Evolutionary conservation across 441 rosid species (phyloP).

Genomic region (Erodium texanum): DNA sequence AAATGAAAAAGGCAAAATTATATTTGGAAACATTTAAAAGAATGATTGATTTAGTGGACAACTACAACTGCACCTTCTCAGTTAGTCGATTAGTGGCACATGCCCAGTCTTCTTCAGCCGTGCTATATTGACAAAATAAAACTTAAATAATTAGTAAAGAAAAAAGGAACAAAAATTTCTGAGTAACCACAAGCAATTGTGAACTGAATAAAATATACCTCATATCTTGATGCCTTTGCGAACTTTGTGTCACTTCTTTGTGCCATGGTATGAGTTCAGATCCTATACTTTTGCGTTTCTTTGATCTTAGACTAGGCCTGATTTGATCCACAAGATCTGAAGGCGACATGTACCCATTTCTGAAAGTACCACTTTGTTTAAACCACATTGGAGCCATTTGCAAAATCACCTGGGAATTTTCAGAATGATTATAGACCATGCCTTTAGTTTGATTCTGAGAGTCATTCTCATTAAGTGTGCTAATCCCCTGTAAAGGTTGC

Average conservation of each 20-base stretch:
- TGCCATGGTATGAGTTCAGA: conserved; percentile 51
- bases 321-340: conserved; percentile 23
- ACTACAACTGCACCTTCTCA: conserved; percentile 55
- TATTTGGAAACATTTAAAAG: conserved; percentile 1
- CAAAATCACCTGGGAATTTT: conserved; percentile 48
- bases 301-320: conserved; percentile 27
- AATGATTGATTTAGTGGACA: neutral
- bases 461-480: conserved; percentile 28
- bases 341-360: conserved; percentile 48
- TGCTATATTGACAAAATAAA: conserved; percentile 32
- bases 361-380: conserved; percentile 53
- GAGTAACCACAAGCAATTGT: no score
- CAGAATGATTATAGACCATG: conserved; percentile 22
- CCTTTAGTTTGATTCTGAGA: conserved; percentile 27
- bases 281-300: conserved; percentile 46
- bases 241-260: conserved; percentile 42
- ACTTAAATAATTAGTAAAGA: neutral
- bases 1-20: conserved; percentile 15
- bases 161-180: neutral
- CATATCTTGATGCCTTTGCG: conserved; percentile 34
- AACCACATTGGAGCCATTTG: conserved; percentile 79
- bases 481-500: conserved; percentile 27
- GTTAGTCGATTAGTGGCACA: conserved; percentile 45
- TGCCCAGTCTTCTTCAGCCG: conserved; percentile 68
- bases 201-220: conserved; percentile 33